A percentile compares a stretch with the other conserved stretches of the same genome.
Evolutionary conservation across 495 filamentous ascomycete species (phyloP).

Genomic region (Podospora pseudopauciseta): DNA sequence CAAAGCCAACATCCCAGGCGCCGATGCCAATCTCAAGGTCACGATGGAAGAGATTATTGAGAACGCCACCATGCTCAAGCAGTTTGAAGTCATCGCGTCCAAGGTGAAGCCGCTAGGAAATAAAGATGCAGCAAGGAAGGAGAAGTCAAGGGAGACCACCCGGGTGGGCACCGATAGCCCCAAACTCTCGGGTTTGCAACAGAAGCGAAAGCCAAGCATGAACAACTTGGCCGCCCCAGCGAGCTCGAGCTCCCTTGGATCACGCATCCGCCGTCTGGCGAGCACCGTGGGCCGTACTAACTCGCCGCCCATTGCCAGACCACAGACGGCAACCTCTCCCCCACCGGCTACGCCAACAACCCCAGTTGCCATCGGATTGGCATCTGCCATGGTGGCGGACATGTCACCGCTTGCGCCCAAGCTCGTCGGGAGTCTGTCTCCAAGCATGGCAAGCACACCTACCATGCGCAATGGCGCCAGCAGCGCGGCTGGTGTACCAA

Average conservation of each 20-base stretch:
- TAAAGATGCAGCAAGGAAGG: constrained; percentile 12
- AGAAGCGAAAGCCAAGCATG: constrained; percentile 30
- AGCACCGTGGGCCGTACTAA: constrained; percentile 28
- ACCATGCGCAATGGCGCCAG: constrained; percentile 12
- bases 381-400: constrained; percentile 29
- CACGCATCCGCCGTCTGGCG: constrained; percentile 31
- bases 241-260: constrained; percentile 22
- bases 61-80: constrained; percentile 46
- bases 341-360: constrained; percentile 14
- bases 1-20: constrained; percentile 19
- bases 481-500: not conserved
- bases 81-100: constrained; percentile 45
- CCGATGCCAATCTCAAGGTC: constrained; percentile 27
- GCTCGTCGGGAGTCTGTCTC: constrained; percentile 12
- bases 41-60: constrained; percentile 48
- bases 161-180: constrained; percentile 22
- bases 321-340: not conserved
- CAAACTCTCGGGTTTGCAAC: constrained; percentile 13
- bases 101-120: constrained; percentile 32
- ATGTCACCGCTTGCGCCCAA: constrained; percentile 24
- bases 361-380: constrained; percentile 25
- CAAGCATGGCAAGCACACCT: constrained; percentile 14
- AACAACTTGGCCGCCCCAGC: constrained; percentile 16
- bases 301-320: constrained; percentile 11
- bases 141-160: constrained; percentile 22